Evolutionary conservation across 305 asterid species (phyloP).

Genomic region (Plantago coronopus): DNA sequence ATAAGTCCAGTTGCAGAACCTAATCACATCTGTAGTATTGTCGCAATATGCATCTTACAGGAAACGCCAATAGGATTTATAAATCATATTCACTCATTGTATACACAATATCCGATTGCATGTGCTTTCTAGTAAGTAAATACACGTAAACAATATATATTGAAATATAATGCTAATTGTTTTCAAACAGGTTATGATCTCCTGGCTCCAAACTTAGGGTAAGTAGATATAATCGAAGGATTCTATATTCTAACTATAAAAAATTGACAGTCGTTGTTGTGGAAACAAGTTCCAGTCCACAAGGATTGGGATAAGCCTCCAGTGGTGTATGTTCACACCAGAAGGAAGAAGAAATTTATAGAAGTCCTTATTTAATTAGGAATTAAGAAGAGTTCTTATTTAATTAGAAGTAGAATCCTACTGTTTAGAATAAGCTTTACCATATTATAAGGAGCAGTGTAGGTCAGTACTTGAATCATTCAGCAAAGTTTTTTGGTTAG

Average conservation of each 20-base stretch:
- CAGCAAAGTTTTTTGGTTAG: too few species aligned
- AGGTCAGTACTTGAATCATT: too few species aligned
- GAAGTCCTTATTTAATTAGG: too few species aligned
- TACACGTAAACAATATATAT: neutral
- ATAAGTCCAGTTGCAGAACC: neutral
- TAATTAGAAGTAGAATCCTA: too few species aligned
- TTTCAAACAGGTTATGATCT: neutral
- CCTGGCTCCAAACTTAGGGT: neutral
- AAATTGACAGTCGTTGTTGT: too few species aligned
- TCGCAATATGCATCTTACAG: neutral
- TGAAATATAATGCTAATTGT: constrained; percentile 4
- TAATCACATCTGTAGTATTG: neutral
- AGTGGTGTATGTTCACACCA: too few species aligned
- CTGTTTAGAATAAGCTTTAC: too few species aligned
- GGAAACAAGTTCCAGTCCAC: too few species aligned
- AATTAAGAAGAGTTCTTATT: too few species aligned
- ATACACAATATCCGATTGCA: neutral
- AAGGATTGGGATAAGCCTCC: too few species aligned
- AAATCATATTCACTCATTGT: neutral
- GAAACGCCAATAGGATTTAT: neutral
- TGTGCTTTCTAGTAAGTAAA: neutral
- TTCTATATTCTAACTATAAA: neutral
- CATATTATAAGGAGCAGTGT: too few species aligned
- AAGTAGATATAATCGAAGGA: neutral
- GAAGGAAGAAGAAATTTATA: too few species aligned